Base-by-base conservation (phyloP, 2,329 filamentous ascomycete species). In the Xylariales sp. region DNA sequence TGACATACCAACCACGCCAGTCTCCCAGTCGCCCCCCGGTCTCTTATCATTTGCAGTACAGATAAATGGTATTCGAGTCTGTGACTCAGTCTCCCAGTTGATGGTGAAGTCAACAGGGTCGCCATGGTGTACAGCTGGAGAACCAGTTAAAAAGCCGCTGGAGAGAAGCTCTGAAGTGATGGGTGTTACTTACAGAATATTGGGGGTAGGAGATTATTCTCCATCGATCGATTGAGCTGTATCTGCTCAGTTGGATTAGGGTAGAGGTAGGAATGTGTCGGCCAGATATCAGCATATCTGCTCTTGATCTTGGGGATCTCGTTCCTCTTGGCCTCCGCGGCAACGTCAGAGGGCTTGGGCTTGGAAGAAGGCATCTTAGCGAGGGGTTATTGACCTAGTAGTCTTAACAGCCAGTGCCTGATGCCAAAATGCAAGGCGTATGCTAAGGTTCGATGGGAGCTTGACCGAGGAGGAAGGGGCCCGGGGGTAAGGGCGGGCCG, bases 11-110 rank as follows among this genome's bases (percentile, higher is more conserved):
- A 63, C 57, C 11, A 63, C 69, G 43, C 70, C 72, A 6, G 74
- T 83, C 50, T 88, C 84, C 85, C 85, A 90, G 55, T 89, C 84
- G n/a, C 85, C 85, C 8, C 85, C 85, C 1, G 85, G 74, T 25
- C 83, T 72, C 54, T 83, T 85, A 56, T 89, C 85, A 61, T 89
- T 87, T 33, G 85, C 85, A 39, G 80, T 76, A 48, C 83, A 87
- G 44, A 88, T 76, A 41, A 87, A 81, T 1, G 82, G 79, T 39
- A 86, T 72, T 3, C 64, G 59, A 25, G 65, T 51, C 34, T 60
- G 51, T 33, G 47, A 49, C 15, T 62, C 58, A 19, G 59, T 64
- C 33, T 72, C 69, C 72, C 81, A 85, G 40, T 73, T 66, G 23
- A 85, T 61, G 16, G 82, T 77, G 28, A 70, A 66, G 55, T 76